Evolutionary conservation across 23 red algal genomes (phyloP).

Genomic region (Agarophyton chilense): DNA sequence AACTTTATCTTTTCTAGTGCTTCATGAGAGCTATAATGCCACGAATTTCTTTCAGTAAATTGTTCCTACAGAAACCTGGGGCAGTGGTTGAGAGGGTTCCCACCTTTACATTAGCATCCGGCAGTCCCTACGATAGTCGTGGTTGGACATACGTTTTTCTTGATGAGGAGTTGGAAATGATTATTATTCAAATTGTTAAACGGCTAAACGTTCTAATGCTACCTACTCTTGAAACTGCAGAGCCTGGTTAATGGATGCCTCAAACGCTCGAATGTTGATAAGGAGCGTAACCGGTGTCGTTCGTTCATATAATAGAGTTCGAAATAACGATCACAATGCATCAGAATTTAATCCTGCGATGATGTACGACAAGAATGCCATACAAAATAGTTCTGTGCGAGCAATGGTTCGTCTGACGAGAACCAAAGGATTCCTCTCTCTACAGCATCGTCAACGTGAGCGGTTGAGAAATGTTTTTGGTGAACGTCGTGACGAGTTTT

Average conservation of each 20-base stretch:
- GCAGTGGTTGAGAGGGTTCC: slow-evolving; percentile 2
- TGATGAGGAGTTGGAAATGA: slow-evolving; percentile 3
- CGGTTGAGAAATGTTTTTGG: too few species aligned
- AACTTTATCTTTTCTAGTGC: neutral
- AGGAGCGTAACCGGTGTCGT: slow-evolving; percentile 12
- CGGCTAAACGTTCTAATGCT: neutral
- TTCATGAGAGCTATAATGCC: slow-evolving; percentile 23
- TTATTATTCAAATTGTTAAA: neutral
- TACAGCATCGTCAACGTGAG: too few species aligned
- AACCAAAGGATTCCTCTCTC: slow-evolving; percentile 19
- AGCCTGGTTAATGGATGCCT: neutral
- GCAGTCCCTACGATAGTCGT: neutral
- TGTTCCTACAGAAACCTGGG: slow-evolving; percentile 8
- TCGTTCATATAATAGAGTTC: neutral
- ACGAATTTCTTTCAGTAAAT: neutral
- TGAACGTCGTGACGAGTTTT: too few species aligned
- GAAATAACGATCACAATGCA: neutral
- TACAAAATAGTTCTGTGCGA: slow-evolving; percentile 1
- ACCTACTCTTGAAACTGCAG: neutral
- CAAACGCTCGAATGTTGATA: neutral
- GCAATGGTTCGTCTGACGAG: slow-evolving; percentile 14
- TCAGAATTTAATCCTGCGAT: neutral
- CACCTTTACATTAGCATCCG: neutral
- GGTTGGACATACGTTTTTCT: slow-evolving; percentile 6
- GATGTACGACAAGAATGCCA: neutral